Evolutionary conservation across 257 asterid genomes (phyloP).

Genomic region (Fraxinus excelsior): DNA sequence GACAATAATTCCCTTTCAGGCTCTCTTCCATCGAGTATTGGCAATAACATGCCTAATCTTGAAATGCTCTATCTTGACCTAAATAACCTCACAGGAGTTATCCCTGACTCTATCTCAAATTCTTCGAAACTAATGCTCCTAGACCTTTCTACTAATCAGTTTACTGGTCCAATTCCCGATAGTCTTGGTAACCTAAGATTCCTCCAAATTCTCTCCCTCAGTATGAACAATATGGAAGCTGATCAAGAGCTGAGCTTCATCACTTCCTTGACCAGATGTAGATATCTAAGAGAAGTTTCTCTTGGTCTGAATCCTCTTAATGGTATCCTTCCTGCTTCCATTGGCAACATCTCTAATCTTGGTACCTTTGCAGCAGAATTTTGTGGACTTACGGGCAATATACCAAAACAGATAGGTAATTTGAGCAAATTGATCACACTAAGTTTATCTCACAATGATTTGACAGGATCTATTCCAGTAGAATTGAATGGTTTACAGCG

Average conservation of each 20-base stretch:
- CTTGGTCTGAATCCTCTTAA: constrained; percentile 1
- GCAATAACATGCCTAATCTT: constrained; percentile 11
- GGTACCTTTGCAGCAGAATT: neutral
- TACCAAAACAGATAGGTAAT: constrained; percentile 23
- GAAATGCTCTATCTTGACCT: neutral
- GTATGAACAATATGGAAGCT: neutral
- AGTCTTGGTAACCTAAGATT: constrained; percentile 3
- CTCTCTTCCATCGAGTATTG: constrained; percentile 14
- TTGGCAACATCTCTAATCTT: constrained; percentile 19
- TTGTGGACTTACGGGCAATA: constrained; percentile 18
- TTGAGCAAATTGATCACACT: neutral
- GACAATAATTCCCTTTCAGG: constrained; percentile 10
- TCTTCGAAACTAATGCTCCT: neutral
- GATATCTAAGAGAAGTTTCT: neutral
- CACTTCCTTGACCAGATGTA: constrained; percentile 28
- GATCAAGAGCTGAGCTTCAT: constrained; percentile 23
- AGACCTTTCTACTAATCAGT: neutral
- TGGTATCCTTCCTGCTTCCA: constrained; percentile 13
- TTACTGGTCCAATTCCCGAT: neutral
- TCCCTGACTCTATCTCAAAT: constrained; percentile 1
- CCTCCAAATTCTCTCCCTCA: neutral
- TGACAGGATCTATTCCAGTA: constrained; percentile 16
- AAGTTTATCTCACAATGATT: neutral
- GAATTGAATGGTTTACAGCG: neutral
- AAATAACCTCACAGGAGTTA: constrained; percentile 15